These are phyloP conservation scores for Cryptosporidium viatorum DNA, from an alignment of 169 alveolate species.

Conservation along the genomic window DNA sequence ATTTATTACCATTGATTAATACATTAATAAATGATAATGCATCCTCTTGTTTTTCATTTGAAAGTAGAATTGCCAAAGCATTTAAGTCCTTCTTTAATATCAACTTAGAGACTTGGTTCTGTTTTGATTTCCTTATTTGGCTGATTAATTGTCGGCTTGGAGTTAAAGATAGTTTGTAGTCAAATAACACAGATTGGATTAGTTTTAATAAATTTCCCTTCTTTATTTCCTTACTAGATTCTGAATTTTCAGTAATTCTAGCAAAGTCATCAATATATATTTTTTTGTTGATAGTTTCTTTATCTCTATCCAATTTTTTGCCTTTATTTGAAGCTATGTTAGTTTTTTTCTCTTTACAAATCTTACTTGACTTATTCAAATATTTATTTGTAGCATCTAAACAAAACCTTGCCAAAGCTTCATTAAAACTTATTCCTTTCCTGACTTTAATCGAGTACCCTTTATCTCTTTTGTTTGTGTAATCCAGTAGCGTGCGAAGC, in stretches of 20 bases:
- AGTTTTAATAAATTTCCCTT: neutral
- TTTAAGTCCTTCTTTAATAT: neutral
- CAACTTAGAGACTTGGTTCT: neutral
- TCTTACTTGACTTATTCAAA: neutral
- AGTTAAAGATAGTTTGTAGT: conserved; percentile 6
- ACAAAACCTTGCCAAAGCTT: conserved; percentile 34
- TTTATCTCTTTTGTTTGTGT: neutral
- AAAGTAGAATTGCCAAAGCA: conserved; percentile 28
- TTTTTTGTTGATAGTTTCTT: neutral
- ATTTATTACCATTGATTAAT: conserved; percentile 5
- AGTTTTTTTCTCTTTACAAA: neutral
- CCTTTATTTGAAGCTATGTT: neutral
- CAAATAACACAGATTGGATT: conserved; percentile 5
- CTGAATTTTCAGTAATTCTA: neutral
- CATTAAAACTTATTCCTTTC: neutral
- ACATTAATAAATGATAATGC: conserved; percentile 31
- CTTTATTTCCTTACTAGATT: neutral
- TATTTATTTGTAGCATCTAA: neutral
- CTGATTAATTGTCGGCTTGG: neutral
- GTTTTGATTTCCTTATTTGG: conserved; percentile 50
- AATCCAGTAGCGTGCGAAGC: neutral
- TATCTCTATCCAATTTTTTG: neutral
- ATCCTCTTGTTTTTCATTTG: conserved; percentile 19
- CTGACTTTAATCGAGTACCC: neutral
- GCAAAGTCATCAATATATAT: neutral